Base-by-base conservation (phyloP, 768 basidiomycete genomes). In the Phanerochaete carnosa region DNA sequence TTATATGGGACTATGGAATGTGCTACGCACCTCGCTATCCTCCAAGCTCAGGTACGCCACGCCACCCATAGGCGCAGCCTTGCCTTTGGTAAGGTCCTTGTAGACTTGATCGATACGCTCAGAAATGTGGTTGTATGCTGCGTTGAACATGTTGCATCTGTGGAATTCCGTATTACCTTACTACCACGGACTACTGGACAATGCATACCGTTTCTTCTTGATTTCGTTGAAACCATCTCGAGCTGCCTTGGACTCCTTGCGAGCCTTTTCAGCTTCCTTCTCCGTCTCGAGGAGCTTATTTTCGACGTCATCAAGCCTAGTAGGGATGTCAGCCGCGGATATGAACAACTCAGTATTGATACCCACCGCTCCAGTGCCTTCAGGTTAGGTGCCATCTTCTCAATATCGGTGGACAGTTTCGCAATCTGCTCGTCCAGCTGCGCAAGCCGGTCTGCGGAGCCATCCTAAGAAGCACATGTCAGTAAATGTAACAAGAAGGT, bases 11-110 rank as follows among this genome's bases (percentile, higher is more conserved):
- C 19, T 83, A 50, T 11, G 6, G 35, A 52, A 22, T 9, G n/a
- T n/a, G n/a, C n/a, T 15, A 58, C 57, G 2, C 67, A 94, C 95
- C 77, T 99, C 97, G 64, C 83, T 94, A 68, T 98, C 97, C 69
- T 99, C 97, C 67, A 99, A 78, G 75, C 88, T 93, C 22, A 98
- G 83, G 74, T 98, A 99, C 1, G 95, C 97, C 32, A 97, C 93
- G 65, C 97, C 97, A 47, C 96, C 96, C 85, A 93, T 90, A 0
- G 94, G 94, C 1, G 93, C 84, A 1, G 91, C 89, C 70, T 94
- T 94, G 15, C 94, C 95, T 74, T 96, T 98, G 0, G 97, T 98
- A 16, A 98, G 82, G 65, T 98, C 95, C 74, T 98, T 98, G 77
- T 99, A 99, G 0, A 98, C 95, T 63, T 88, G 82, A 69, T 98